Evolutionary conservation across 306 rosid genomes (phyloP), one percentile per base, ranked within the genome.

Genomic region (Inga laurina): DNA sequence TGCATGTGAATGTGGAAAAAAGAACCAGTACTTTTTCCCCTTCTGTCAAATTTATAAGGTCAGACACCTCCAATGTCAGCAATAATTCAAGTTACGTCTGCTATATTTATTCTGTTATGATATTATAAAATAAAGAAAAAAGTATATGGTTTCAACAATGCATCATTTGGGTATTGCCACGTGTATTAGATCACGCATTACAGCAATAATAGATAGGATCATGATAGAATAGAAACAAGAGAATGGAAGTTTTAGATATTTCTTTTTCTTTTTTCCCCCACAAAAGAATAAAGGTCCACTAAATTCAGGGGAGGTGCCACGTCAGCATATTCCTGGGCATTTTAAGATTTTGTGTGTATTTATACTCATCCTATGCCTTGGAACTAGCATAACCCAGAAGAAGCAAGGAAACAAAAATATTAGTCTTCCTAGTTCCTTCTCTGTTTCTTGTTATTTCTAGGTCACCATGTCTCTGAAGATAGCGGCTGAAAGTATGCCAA

Each of bases 401-500:
- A 27, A 76, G 75, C 70, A 71, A 77, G 14, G 44, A 52, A 37
- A 37, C 66, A 72, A 35, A 71, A 51, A 59, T 34, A 71, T 62
- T 43, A 16, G 37, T 27, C 82, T 78, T 88, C 81, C 54, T 49
- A 13, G 54, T 49, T 49, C 54, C 54, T 44, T 70, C 56, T 73
- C 79, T 48, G 2, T 59, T 75, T 16, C 79, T 83, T 65, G 16
- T 43, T 10, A 79, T 52, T 11, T 46, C 64, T 74, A 27, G 75
- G 69, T 54, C n/a, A 75, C 39, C 14, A 87, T 91, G 97, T 86
- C 91, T 86, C 61, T 82, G 84, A 93, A 89, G 90, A 84, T 91
- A 81, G 94, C 88, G 3, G 92, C 87, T 32, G 94, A 89, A 81
- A 79, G 80, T 62, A 82, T 85, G 82, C 86, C 84, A 37, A 61